Evolutionary conservation across 441 rosid species (phyloP), one percentile per base, ranked within the genome.

Genomic region (Erysimum cheiri): DNA sequence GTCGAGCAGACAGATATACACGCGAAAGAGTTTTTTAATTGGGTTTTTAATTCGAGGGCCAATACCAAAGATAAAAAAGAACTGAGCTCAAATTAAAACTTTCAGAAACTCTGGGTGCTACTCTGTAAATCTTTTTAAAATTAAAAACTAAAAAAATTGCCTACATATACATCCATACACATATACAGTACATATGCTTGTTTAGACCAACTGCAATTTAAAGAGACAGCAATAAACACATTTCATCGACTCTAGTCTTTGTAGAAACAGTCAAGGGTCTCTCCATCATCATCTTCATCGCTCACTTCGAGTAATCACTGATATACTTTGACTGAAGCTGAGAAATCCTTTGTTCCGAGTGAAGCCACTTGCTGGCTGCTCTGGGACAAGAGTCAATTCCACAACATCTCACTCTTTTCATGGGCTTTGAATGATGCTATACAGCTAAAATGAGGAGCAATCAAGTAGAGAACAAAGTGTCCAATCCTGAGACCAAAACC

Each of bases 1-100:
- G 43, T 8, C 3, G 8, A 68, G 64, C 6, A 24, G 48, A 6
- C 2, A 10, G 8, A 44, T 22, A 10, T 4, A 44, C 32, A 15
- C 31, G 55, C 43, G 64, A 40, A 52, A n/a, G 4, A 8, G 29
- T n/a, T 26, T 6, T 52, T 70, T 41, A 40, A 44, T 33, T 31
- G 62, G 44, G 63, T 39, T 36, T 54, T 52, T 68, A 17, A 14
- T 26, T n/a, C 11, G 3, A 29, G 6, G 40, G 10, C 12, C 22
- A 64, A 50, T 50, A 15, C 11, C n/a, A n/a, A n/a, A n/a, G n/a
- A n/a, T 19, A 19, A 19, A 19, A 47, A 28, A 19, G 1, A 53
- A 43, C 31, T 9, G 3, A 24, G 54, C 55, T 60, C 13, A 2
- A 52, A 70, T 40, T 4, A 6, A 29, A 50, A 4, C 0, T 2